Evolutionary conservation across 2,329 filamentous ascomycete species (phyloP).

Genomic region (Dactylonectria estremocensis): DNA sequence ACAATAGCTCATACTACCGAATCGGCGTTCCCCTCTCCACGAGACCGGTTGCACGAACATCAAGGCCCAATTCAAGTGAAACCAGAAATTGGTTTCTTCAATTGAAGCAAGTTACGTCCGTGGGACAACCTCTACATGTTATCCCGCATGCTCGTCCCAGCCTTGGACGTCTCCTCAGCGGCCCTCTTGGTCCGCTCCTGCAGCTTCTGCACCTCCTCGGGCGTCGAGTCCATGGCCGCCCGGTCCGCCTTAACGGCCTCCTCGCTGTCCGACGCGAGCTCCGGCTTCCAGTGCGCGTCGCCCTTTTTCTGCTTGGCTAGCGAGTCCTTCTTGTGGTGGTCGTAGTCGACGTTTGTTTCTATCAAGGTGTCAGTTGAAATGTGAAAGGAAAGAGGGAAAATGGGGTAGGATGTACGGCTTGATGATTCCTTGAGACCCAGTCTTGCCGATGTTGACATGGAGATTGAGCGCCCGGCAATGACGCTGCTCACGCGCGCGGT

Average conservation of each 20-base stretch:
- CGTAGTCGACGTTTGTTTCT: conserved; percentile 60
- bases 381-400: not conserved
- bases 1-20: too few species aligned
- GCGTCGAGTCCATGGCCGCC: conserved; percentile 41
- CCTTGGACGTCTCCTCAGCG: conserved; percentile 63
- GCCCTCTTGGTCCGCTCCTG: conserved; percentile 72
- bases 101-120: not conserved
- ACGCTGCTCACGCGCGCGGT: conserved; percentile 38
- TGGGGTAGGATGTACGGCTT: conserved; percentile 48
- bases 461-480: conserved; percentile 45
- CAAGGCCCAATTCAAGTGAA: not conserved
- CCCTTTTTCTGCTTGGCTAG: conserved; percentile 79
- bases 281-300: conserved; percentile 81
- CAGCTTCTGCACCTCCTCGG: conserved; percentile 63
- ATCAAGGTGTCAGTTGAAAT: not conserved
- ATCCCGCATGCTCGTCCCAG: conserved; percentile 65
- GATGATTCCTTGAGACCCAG: conserved; percentile 57
- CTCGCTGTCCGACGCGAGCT: conserved; percentile 85
- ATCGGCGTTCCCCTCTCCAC: too few species aligned
- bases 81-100: too few species aligned
- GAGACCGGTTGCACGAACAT: too few species aligned
- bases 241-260: conserved; percentile 81
- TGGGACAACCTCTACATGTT: conserved; percentile 51
- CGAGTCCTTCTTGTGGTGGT: conserved; percentile 74
- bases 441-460: conserved; percentile 48